Conservation (phyloP, 495 filamentous ascomycete species). For the Penicillium simplicissimum region DNA sequence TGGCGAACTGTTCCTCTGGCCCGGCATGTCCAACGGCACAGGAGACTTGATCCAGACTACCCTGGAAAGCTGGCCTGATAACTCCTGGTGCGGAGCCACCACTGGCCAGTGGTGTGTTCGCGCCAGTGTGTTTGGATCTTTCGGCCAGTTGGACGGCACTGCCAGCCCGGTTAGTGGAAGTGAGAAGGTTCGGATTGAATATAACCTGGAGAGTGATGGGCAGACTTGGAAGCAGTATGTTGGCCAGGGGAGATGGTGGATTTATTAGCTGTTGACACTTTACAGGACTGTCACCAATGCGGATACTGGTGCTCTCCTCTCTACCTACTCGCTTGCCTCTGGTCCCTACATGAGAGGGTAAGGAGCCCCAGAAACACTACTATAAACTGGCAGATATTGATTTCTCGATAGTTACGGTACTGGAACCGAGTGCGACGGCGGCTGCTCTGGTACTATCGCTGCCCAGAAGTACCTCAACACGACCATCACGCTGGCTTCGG, state of each 20-base stretch:
- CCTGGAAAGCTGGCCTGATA: slow-evolving; percentile 36
- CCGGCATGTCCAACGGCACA: slow-evolving; percentile 48
- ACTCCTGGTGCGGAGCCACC: slow-evolving; percentile 38
- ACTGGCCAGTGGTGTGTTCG: slow-evolving; percentile 44
- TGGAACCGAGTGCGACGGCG: slow-evolving; percentile 37
- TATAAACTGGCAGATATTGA: neutral
- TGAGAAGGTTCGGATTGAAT: slow-evolving; percentile 39
- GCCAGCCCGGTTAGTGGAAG: slow-evolving; percentile 30
- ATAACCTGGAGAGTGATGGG: slow-evolving; percentile 32
- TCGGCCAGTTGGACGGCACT: slow-evolving; percentile 37
- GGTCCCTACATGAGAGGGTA: slow-evolving; percentile 1
- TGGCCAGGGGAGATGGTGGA: neutral
- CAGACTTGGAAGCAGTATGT: slow-evolving; percentile 39
- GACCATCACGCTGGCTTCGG: slow-evolving; percentile 33
- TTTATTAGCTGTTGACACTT: neutral
- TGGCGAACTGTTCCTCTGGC: slow-evolving; percentile 44
- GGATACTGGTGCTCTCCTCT: neutral
- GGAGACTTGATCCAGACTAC: slow-evolving; percentile 45
- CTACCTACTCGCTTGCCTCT: neutral
- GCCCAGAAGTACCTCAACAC: slow-evolving; percentile 40
- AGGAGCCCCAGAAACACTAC: neutral
- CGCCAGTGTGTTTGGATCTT: slow-evolving; percentile 41
- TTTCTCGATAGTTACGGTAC: slow-evolving; percentile 33
- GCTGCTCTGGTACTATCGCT: slow-evolving; percentile 37
- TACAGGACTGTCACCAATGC: slow-evolving; percentile 2